These are phyloP conservation scores for Beauveria medogensis DNA, from an alignment of 2,329 filamentous ascomycete genomes.

Conservation along the genomic window DNA sequence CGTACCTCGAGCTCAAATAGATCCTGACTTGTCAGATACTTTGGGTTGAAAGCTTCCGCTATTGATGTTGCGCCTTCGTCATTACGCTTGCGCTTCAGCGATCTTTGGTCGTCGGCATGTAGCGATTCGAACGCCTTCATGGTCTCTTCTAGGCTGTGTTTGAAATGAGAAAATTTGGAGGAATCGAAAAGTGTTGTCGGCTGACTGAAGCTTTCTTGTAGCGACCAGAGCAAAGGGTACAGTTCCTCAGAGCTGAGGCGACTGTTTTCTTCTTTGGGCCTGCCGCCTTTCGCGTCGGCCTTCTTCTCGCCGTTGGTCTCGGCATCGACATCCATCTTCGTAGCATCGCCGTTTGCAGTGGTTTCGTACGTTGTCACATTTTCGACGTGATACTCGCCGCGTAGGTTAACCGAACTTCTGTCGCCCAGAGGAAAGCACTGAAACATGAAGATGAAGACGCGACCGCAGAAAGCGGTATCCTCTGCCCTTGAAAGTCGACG, in stretches of 20 bases:
- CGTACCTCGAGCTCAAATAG: slow-evolving; percentile 87
- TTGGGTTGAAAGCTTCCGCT: slow-evolving; percentile 68
- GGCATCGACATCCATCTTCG: slow-evolving; percentile 58
- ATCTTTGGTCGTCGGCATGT: slow-evolving; percentile 39
- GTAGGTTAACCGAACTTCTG: slow-evolving; percentile 92
- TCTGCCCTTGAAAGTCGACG: slow-evolving; percentile 88
- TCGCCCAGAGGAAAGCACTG: slow-evolving; percentile 95
- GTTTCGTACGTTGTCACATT: slow-evolving; percentile 79
- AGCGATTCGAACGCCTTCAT: slow-evolving; percentile 43
- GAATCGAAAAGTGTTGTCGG: slow-evolving; percentile 74
- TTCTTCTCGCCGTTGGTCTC: slow-evolving; percentile 14
- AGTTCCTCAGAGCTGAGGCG: slow-evolving; percentile 60
- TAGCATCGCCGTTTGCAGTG: slow-evolving; percentile 24
- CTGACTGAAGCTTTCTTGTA: slow-evolving; percentile 87
- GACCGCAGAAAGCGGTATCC: slow-evolving; percentile 92
- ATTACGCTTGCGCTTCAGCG: slow-evolving; percentile 61
- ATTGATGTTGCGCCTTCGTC: slow-evolving; percentile 47
- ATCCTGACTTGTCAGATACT: slow-evolving; percentile 95
- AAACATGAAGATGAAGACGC: slow-evolving; percentile 97
- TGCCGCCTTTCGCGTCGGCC: slow-evolving; percentile 22
- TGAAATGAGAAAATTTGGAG: slow-evolving; percentile 71
- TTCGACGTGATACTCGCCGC: slow-evolving; percentile 91
- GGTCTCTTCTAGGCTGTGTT: slow-evolving; percentile 61
- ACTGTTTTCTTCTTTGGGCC: slow-evolving; percentile 40
- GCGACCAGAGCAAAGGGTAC: slow-evolving; percentile 88